phyloP scores from a whole-genome alignment of 257 asterid species.

The Capsicum pubescens region DNA sequence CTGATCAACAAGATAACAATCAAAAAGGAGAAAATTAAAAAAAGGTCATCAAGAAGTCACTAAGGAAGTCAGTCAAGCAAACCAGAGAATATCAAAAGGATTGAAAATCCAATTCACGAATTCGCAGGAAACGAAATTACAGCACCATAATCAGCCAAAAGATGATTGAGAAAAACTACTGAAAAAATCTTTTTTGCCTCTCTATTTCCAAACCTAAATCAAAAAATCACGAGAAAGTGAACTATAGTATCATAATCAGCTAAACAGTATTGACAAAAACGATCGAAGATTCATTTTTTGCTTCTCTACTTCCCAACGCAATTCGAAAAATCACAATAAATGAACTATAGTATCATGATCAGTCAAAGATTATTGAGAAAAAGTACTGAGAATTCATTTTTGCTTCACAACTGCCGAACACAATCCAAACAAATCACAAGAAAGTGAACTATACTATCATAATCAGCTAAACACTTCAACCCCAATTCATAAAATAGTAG shows the following conservation, averaged over 20 bases:
- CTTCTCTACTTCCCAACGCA: not conserved
- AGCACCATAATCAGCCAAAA: not conserved
- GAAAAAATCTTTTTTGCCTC: not conserved
- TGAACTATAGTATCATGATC: not conserved
- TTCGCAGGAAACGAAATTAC: not conserved
- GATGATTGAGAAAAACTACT: not conserved
- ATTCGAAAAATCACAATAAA: not conserved
- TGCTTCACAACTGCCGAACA: no score
- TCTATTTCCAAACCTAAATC: not conserved
- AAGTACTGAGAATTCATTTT: no score
- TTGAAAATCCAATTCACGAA: not conserved
- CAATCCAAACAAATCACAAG: no score
- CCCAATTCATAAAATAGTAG: not conserved
- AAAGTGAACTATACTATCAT: not conserved
- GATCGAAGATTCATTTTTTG: no score
- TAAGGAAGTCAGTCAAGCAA: not conserved
- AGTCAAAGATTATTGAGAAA: no score
- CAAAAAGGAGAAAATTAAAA: not conserved
- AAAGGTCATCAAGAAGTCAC: not conserved
- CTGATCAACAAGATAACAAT: slow-evolving; percentile 7
- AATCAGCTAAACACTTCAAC: not conserved
- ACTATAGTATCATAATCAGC: not conserved
- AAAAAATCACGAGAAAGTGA: not conserved
- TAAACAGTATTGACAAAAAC: not conserved
- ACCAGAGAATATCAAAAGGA: not conserved